Evolutionary conservation across 2,329 filamentous ascomycete species (phyloP).

Genomic region (Fusarium sp.): DNA sequence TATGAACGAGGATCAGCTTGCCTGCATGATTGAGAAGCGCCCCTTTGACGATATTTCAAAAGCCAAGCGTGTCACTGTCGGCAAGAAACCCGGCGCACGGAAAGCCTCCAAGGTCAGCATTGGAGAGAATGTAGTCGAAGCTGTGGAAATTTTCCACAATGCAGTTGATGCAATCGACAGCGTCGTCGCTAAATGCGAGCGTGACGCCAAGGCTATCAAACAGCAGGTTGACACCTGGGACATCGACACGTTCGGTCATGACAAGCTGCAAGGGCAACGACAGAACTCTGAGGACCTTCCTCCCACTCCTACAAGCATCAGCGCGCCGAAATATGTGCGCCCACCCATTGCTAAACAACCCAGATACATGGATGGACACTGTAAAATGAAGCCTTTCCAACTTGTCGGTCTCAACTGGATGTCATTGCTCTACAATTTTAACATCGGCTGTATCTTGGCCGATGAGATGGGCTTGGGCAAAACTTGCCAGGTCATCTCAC

Average conservation of each 20-base stretch:
- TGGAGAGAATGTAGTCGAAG: constrained; percentile 65
- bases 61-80: constrained; percentile 72
- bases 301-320: constrained; percentile 58
- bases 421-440: constrained; percentile 80
- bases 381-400: constrained; percentile 92
- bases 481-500: constrained; percentile 95
- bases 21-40: constrained; percentile 76
- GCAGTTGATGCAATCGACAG: constrained; percentile 87
- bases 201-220: constrained; percentile 71
- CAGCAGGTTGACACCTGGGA: constrained; percentile 62
- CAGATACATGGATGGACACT: constrained; percentile 77
- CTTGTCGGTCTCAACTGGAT: constrained; percentile 96
- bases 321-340: constrained; percentile 51
- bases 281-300: constrained; percentile 54
- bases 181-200: constrained; percentile 81
- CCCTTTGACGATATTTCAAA: constrained; percentile 77
- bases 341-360: constrained; percentile 74
- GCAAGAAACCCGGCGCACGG: constrained; percentile 60
- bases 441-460: constrained; percentile 89
- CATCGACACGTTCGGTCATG: constrained; percentile 61
- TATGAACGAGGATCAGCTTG: constrained; percentile 76
- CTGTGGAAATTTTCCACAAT: constrained; percentile 76
- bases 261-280: constrained; percentile 50
- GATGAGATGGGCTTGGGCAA: constrained; percentile 99
- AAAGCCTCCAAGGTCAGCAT: constrained; percentile 62